Percentiles rank a stretch among this genome's conserved stretches.
Conservation (phyloP, 441 rosid genomes). For the Arabidopsis hybrid region DNA sequence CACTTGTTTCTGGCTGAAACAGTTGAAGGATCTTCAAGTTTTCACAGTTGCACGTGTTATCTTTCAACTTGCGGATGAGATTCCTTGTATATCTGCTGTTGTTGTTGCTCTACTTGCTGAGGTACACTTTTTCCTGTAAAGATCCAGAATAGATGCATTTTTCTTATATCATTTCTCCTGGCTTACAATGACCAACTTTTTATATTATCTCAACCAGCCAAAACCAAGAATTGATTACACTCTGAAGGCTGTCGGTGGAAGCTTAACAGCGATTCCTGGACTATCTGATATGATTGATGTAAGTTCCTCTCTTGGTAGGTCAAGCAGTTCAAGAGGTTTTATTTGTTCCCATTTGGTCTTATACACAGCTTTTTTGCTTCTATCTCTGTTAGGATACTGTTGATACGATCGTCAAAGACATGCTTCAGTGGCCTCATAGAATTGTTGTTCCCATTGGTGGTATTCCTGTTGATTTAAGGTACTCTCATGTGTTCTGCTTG, state of each 20-base stretch:
- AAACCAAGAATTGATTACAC: constrained; percentile 92
- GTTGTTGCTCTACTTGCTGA: constrained; percentile 95
- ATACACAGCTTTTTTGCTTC: constrained; percentile 26
- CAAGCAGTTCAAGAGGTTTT: background rate
- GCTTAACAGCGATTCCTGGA: constrained; percentile 96
- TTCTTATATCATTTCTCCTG: constrained; percentile 5
- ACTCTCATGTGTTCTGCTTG: constrained; percentile 27
- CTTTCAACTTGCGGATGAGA: constrained; percentile 96
- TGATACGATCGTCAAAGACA: constrained; percentile 79
- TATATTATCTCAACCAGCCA: constrained; percentile 68
- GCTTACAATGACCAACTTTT: constrained; percentile 39
- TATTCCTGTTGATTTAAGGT: constrained; percentile 88
- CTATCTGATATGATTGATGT: constrained; percentile 96
- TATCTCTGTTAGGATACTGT: constrained; percentile 75
- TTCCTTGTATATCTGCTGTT: constrained; percentile 97
- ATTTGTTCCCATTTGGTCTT: constrained; percentile 9
- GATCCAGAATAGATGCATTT: constrained; percentile 9
- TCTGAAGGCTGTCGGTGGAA: constrained; percentile 97
- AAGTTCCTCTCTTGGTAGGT: constrained; percentile 46
- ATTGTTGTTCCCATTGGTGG: constrained; percentile 97
- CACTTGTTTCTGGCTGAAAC: constrained; percentile 46
- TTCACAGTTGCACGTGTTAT: constrained; percentile 90
- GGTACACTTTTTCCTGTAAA: constrained; percentile 48
- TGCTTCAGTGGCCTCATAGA: constrained; percentile 99
- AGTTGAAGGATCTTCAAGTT: constrained; percentile 98